These are phyloP conservation scores for Daldinia vernicosa DNA, from an alignment of 495 filamentous ascomycete species.

Conservation along the genomic window DNA sequence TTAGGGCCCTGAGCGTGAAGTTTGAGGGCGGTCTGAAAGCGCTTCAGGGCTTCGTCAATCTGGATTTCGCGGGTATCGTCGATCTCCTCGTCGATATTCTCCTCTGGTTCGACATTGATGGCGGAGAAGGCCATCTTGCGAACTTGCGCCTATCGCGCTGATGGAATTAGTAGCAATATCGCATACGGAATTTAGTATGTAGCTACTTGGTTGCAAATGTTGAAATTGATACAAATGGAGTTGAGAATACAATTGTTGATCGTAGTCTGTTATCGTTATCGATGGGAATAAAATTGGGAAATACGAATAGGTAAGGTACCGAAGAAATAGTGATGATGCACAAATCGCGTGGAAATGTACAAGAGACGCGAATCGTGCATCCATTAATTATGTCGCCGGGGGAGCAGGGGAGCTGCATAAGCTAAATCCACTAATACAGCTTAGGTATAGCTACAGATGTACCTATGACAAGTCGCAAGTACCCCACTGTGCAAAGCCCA, in stretches of 20 bases:
- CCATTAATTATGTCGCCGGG: not conserved
- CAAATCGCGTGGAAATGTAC: not conserved
- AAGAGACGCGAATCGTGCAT: not conserved
- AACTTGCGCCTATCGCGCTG: conserved; percentile 20
- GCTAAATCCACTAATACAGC: not conserved
- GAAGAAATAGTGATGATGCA: too few relatives aligned
- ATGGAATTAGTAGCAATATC: conserved; percentile 5
- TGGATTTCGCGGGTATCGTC: conserved; percentile 95
- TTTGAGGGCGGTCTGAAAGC: conserved; percentile 91
- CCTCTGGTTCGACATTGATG: conserved; percentile 92
- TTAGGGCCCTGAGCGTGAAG: conserved; percentile 86
- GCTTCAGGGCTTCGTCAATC: conserved; percentile 96
- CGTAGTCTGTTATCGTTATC: too few relatives aligned
- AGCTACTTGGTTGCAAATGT: too few relatives aligned
- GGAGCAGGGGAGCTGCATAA: not conserved
- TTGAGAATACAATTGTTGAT: too few relatives aligned
- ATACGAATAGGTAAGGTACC: too few relatives aligned
- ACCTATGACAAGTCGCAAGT: not conserved
- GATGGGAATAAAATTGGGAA: too few relatives aligned
- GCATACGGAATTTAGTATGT: conserved; percentile 16
- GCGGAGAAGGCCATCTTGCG: conserved; percentile 69
- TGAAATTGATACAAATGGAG: too few relatives aligned
- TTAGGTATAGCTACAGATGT: not conserved
- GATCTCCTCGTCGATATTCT: conserved; percentile 86
- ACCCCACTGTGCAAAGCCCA: not conserved